Base-by-base conservation (phyloP, 192 early-diverging fungal species). In the Backusella circina region DNA sequence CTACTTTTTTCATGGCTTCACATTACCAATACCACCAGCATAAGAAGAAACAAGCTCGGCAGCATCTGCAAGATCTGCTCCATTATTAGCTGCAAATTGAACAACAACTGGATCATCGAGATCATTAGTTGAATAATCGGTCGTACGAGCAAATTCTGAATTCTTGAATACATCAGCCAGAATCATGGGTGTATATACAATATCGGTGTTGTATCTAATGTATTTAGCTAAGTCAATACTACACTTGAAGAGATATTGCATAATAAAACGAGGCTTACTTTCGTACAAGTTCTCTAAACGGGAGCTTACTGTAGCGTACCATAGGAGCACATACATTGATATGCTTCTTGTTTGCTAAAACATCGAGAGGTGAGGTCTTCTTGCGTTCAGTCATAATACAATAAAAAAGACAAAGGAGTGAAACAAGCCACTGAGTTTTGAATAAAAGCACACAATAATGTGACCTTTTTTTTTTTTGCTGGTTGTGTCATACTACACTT, bases 171-270 rank as follows among this genome's bases (percentile, higher is more conserved):
- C 96, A 77, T 94, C 93, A 5, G 96, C 93, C 7, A 99, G 84
- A 61, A 97, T 98, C 97, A 99, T 99, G 26, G 97, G 97, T 1
- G 97, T 97, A 74, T 96, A 99, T 1, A 90, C 88, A 28, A 99
- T 84, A 80, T 97, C 94, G 13, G 91, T 90, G 65, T 91, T 93
- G 84, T 96, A 98, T 36, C 90, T 94, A 70, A 28, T 36, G n/a
- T n/a, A 47, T 30, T 39, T 37, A 4, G 21, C 16, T 9, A 61
- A 10, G 8, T 76, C 16, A 71, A 41, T 36, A 57, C n/a, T n/a
- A 32, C 26, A 28, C 9, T 23, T 54, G 1, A 23, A 8, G 7
- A 8, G 21, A 4, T 47, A 38, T 16, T 41, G 38, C 26, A 9
- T 35, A 77, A 31, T 75, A 75, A 71, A 73, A 74, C 21, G 75